Evolutionary conservation across 2,329 filamentous ascomycete species (phyloP), one percentile per base, ranked within the genome.

Genomic region (Fonsecaea erecta): DNA sequence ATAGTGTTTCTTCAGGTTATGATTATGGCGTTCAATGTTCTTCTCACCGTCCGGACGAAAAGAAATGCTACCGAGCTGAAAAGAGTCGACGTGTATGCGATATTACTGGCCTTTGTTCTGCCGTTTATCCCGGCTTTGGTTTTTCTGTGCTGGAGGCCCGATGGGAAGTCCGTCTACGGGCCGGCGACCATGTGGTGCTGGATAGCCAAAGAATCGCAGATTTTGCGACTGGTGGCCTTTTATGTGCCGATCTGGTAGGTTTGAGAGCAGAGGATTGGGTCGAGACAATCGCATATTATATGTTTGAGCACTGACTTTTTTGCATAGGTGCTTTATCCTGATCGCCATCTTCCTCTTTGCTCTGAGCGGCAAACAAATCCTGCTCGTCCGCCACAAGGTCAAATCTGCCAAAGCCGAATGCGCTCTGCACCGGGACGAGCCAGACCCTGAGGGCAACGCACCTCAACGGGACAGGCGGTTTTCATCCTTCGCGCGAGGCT

Each of bases 171-270:
- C 2, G 55, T 68, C 18, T 68, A 68, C 35, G 66, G 66, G 4
- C 62, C 64, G 26, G 66, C 66, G 32, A 68, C 66, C 2, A 28
- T 62, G 52, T 68, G 66, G 66, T 68, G 66, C 40, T 68, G 66
- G 66, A 68, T 68, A n/a, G 51, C 62, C 21, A 51, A 43, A 35
- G 66, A 68, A 55, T 57, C 53, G 11, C 59, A 59, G 16, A 62
- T 65, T 26, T 51, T 68, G n/a, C 46, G 66, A 0, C 52, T 68
- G 35, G 62, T 58, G 32, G 63, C 53, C 28, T 68, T 68, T 40
- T 68, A 68, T 52, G 52, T 65, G 9, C 66, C 66, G 12, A 62
- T 68, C 7, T 68, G 66, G 65, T 67, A 54, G 52, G 30, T 54
- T 48, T 24, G 6, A n/a, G n/a, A n/a, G n/a, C n/a, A n/a, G n/a